Conservation (phyloP, 371 early-diverging fungal genomes). For the Mortierella sp. region DNA sequence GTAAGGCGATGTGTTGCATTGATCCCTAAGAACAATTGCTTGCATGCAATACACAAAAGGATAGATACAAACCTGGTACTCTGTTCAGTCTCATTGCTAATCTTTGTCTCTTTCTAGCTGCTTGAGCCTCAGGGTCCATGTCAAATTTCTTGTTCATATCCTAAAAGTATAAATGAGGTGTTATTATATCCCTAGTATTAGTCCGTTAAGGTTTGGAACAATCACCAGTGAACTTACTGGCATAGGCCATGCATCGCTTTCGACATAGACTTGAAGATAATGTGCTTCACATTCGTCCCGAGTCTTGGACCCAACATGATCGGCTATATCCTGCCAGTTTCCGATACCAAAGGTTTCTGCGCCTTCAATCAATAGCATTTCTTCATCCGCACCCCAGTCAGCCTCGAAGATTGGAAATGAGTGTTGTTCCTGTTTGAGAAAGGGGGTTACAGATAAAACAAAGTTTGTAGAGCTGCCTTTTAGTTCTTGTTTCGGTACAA, state of each 20-base stretch:
- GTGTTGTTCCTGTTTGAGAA: conserved; percentile 74
- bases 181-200: background rate
- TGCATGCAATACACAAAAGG: background rate
- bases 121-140: conserved; percentile 54
- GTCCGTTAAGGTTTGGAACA: background rate
- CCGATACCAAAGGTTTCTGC: conserved; percentile 95
- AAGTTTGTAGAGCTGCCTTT: background rate
- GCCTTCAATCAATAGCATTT: conserved; percentile 94
- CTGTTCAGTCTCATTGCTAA: conserved; percentile 30
- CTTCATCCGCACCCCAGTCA: conserved; percentile 98
- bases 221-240: conserved; percentile 64
- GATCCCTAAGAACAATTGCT: background rate
- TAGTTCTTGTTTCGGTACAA: background rate
- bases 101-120: conserved; percentile 57
- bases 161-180: conserved; percentile 29
- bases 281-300: conserved; percentile 92
- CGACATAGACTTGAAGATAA: conserved; percentile 89
- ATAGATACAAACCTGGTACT: conserved; percentile 28
- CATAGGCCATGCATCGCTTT: conserved; percentile 81
- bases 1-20: background rate
- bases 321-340: conserved; percentile 97
- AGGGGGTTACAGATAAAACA: background rate
- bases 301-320: conserved; percentile 93
- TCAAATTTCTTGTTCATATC: conserved; percentile 68
- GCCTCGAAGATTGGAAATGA: conserved; percentile 88